Base-by-base conservation (phyloP, 75 land plant species). In the Sequoiadendron giganteum region DNA sequence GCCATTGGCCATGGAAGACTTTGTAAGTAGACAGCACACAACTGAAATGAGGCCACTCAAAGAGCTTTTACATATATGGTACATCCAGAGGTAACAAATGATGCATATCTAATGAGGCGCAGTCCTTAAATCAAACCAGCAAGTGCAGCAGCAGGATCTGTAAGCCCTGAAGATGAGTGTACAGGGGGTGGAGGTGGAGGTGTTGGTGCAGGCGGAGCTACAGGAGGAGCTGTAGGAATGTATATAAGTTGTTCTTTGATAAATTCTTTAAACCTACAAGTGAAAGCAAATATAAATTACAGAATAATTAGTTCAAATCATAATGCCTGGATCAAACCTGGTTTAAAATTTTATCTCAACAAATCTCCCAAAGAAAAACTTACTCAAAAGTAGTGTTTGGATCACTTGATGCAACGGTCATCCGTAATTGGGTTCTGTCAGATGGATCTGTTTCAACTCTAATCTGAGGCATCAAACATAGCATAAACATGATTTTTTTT, bases 381-480 rank as follows among this genome's bases (percentile, higher is more conserved):
- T 94, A 98, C 99, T 97, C 99, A 80, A 92, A 96, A 77, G 99
- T 94, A 21, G 93, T 54, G 36, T 89, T 89, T 10, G 95, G 93
- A 90, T 98, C 99, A 45, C 95, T 91, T 19, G 99, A 95, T 43
- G 95, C 97, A 85, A 98, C 95, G 82, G 99, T 98, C 92, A 98
- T 88, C 3, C 99, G 94, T 73, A 98, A 88, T 86, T 98, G 99
- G 16, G 97, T 97, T 90, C 99, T 91, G 88, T 98, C 99, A 54
- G 99, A 90, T 70, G 99, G 99, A 91, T 97, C 99, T 80, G 99
- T 98, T 91, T 98, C 99, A 87, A 98, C 92, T 90, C 99, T 94
- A 25, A 96, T 72, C 99, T 98, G 95, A 77, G 86, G 65, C 16
- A 86, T 58, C 79, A 48, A 43, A 25, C 52, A 82, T 47, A 32